A percentile compares a stretch with the other conserved stretches of the same genome.
Evolutionary conservation across 345 rosid species (phyloP).

Genomic region (Brassica juncea): DNA sequence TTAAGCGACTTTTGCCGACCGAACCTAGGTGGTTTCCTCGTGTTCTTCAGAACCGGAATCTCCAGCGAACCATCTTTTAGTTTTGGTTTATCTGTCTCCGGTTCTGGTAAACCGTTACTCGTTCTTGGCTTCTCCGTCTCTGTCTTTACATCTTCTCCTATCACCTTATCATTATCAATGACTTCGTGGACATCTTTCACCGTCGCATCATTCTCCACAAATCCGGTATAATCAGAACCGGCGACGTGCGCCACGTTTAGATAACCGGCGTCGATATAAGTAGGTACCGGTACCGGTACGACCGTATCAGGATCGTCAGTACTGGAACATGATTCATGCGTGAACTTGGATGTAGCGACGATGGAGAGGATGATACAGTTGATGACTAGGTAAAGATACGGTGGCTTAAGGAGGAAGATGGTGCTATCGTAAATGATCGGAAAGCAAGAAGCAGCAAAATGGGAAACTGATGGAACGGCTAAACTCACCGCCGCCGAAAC

Average conservation of each 20-base stretch:
- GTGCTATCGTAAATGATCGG: conserved; percentile 49
- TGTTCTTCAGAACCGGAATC: conserved; percentile 24
- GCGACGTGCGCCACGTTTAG: conserved; percentile 12
- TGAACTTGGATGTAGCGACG: conserved; percentile 75
- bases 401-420: conserved; percentile 61
- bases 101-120: conserved; percentile 41
- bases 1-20: conserved; percentile 54
- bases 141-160: background rate
- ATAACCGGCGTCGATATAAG: conserved; percentile 24
- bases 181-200: conserved; percentile 11
- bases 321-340: conserved; percentile 6
- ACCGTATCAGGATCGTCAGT: conserved; percentile 4
- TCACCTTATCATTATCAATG: background rate
- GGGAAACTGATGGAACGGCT: conserved; percentile 43
- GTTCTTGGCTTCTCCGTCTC: conserved; percentile 18
- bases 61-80: conserved; percentile 52
- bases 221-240: conserved; percentile 24
- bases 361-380: conserved; percentile 82
- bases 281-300: background rate
- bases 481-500: conserved; percentile 36
- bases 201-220: background rate
- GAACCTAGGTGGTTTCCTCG: conserved; percentile 58
- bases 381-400: conserved; percentile 74
- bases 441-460: conserved; percentile 44
- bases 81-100: conserved; percentile 7